Conservation (phyloP, 139 green algal genomes). For the Protoeuglena noctilucae region DNA sequence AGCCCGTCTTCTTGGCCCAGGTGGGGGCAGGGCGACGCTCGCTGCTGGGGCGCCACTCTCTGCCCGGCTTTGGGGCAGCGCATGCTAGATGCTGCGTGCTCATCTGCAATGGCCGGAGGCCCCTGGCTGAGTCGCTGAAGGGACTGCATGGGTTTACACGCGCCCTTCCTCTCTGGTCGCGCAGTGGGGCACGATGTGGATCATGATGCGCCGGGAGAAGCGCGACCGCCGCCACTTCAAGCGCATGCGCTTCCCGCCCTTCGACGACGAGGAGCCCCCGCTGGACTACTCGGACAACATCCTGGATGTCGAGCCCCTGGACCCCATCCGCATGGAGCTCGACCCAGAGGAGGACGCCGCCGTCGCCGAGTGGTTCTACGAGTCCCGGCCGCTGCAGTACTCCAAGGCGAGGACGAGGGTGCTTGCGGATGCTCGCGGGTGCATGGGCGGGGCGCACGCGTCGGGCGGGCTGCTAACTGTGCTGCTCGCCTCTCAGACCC, state of each 20-base stretch:
- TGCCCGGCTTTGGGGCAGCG: no score
- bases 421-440: no score
- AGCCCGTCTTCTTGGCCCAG: slow-evolving; percentile 91
- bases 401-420: slow-evolving; percentile 54
- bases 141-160: no score
- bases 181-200: slow-evolving; percentile 99
- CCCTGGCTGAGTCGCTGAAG: no score
- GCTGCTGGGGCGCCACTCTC: no score
- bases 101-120: no score
- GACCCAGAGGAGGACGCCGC: slow-evolving; percentile 82
- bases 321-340: slow-evolving; percentile 94
- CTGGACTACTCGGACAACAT: slow-evolving; percentile 98
- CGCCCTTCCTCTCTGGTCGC: no score
- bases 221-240: slow-evolving; percentile 97
- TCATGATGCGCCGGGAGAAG: slow-evolving; percentile 99
- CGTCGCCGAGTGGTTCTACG: slow-evolving; percentile 89
- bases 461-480: no score
- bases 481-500: no score
- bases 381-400: slow-evolving; percentile 79
- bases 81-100: no score
- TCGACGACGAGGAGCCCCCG: slow-evolving; percentile 98
- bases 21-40: no score
- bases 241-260: slow-evolving; percentile 98
- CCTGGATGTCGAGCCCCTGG: slow-evolving; percentile 87
- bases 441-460: no score